Base-by-base conservation (phyloP, 306 rosid genomes). In the Hippophae gyantsensis region DNA sequence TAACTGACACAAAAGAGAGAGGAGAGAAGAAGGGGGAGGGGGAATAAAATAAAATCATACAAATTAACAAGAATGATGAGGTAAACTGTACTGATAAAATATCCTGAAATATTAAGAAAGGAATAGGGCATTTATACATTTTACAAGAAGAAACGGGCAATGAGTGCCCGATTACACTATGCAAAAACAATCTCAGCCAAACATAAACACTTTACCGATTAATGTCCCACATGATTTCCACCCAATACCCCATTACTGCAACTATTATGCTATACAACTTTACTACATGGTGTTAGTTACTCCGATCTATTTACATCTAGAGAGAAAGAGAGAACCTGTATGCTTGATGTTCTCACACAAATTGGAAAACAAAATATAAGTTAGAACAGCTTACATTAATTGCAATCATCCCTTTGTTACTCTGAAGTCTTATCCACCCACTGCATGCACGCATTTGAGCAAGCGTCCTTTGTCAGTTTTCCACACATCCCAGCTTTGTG, bases 281-380 rank as follows among this genome's bases (percentile, higher is more conserved):
- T 79, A 81, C 75, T 79, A 77, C 84, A 70, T 78, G 69, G 71
- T 70, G 72, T 67, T 74, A 58, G 78, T 74, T 69, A 74, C 56
- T 77, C 72, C 83, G 70, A 32, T 72, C 76, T 82, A 82, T 88
- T 60, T 88, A 80, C 89, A 88, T 63, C 23, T 1, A 68, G 66
- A 77, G 52, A 46, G 38, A 27, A 3, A 3, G 38, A 27, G 38
- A 32, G 38, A 32, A 32, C 67, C 70, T 52, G 64, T 18, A 60
- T 59, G 67, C 73, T 60, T 57, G 63, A 52, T 61, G 52, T 54
- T 60, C 72, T 72, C 57, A 59, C 50, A 69, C 65, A 72, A 65
- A 74, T 71, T 53, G 53, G 72, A 69, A 43, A 60, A 59, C 67
- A 63, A 65, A 76, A 60, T 53, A 70, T 76, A 70, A 72, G 44